phyloP scores from a whole-genome alignment of 495 filamentous ascomycete genomes.

The Neurospora sp. region DNA sequence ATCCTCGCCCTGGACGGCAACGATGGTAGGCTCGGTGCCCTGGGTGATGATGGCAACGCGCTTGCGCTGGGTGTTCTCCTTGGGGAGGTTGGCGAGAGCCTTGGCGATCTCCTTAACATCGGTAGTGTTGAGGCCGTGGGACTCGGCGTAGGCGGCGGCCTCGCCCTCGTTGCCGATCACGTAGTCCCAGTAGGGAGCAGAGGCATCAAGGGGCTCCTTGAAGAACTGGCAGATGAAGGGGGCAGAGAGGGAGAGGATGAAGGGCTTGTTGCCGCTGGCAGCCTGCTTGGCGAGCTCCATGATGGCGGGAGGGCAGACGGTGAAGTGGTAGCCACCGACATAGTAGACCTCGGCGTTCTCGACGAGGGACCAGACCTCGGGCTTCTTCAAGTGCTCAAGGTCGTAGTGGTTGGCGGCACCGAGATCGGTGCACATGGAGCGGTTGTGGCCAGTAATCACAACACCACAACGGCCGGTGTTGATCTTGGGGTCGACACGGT shows the following conservation, averaged over 20 bases:
- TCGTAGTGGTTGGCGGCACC: conserved; percentile 96
- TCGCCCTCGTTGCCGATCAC: conserved; percentile 96
- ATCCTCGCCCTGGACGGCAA: conserved; percentile 61
- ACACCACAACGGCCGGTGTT: conserved; percentile 92
- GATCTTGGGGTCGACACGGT: conserved; percentile 71
- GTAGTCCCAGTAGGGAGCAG: conserved; percentile 87
- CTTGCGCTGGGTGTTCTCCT: conserved; percentile 72
- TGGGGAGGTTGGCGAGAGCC: conserved; percentile 74
- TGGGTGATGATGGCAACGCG: conserved; percentile 87
- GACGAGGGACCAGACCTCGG: conserved; percentile 82
- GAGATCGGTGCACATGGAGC: conserved; percentile 89
- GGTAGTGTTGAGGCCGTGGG: conserved; percentile 58
- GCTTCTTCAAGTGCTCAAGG: conserved; percentile 82
- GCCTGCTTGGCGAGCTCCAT: conserved; percentile 84
- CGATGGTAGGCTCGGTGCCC: conserved; percentile 78
- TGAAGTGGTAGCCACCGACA: conserved; percentile 73
- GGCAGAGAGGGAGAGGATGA: conserved; percentile 81
- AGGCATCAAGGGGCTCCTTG: conserved; percentile 84
- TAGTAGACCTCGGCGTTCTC: conserved; percentile 83
- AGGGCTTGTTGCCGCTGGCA: conserved; percentile 76
- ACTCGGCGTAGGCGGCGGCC: conserved; percentile 72
- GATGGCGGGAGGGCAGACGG: conserved; percentile 81
- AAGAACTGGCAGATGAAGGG: conserved; percentile 97
- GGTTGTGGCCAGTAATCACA: conserved; percentile 89
- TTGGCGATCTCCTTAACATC: conserved; percentile 83